Base-by-base conservation (phyloP, 495 filamentous ascomycete genomes). In the Penicillium manginii region DNA sequence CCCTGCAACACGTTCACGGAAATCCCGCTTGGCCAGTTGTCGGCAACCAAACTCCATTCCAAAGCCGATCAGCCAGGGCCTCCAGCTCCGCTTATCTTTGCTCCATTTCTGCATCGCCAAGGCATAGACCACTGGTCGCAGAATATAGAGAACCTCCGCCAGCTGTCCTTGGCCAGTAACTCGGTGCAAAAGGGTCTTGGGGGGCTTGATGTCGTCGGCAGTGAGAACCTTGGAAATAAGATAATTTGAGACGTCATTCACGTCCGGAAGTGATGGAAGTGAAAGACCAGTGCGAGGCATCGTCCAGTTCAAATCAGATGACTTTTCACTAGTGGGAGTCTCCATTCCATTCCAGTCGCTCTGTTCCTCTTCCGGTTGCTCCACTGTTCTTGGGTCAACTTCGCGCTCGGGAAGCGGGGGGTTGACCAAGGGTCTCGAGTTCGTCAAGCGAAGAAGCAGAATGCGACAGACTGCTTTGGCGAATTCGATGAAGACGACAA, bases 151-250 rank as follows among this genome's bases (percentile, higher is more conserved):
- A n/a, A 89, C 74, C 74, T 98, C 94, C 12, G 93, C 92, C 14
- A 90, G 67, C 59, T 91, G 88, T 15, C 91, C 91, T 46, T 86
- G 86, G 7, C 92, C 83, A 4, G 76, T 78, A 10, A 74, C 72
- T n/a, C 81, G 70, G 63, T 94, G 93, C 32, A 98, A 80, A 46
- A 98, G 84, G 17, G 88, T 84, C 19, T 85, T 87, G 0, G 96
- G 88, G 4, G 92, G 87, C 70, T 96, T 97, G 78, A 98, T 92
- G 71, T 98, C 94, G 74, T 98, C 96, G 17, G 96, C 90, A 2
- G 91, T 96, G 23, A 98, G 80, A 17, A 97, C 94, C 52, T 93
- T 92, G n/a, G 86, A 86, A 45, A 96, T 88, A 18, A 98, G 83
- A 70, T 94, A 97, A 35, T 83, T 86, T 23, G 89, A 88, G 23